Base-by-base conservation (phyloP, 2,329 filamentous ascomycete species). In the Arthroderma sp. region DNA sequence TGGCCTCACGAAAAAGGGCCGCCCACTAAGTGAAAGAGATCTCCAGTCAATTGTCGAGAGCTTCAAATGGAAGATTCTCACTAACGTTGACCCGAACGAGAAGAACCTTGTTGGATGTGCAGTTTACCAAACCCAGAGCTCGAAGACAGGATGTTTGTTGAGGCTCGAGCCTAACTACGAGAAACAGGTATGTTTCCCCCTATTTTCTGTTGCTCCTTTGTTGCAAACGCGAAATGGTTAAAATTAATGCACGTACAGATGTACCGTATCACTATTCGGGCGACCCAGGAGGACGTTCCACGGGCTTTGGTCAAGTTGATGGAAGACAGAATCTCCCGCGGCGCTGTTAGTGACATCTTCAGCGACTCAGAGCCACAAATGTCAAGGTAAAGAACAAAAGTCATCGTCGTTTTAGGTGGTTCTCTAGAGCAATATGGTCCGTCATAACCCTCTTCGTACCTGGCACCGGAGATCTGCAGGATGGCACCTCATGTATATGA, bases 111-210 rank as follows among this genome's bases (percentile, higher is more conserved):
- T 98, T 13, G 93, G 91, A 15, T 71, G 93, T 91, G 66, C 74
- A 87, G 73, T 91, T 88, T 76, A 95, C 84, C 55, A 85, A 80
- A 56, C 72, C 55, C 84, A 87, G 63, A 85, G 83, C 9, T 91
- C 93, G 61, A 97, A 97, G 76, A 94, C 90, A 74, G 93, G 93
- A 33, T 97, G 93, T 75, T 76, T 98, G 68, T 75, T 98, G 77
- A 81, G 93, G 68, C 74, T 98, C 74, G 93, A 98, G 78, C 93
- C 93, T 60, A 98, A 98, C 74, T 91, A 91, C 67, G 80, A 82
- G 62, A 91, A 86, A 62, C 88, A 89, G 83, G 93, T 96, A 79
- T 76, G 85, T 74, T 47, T 13, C 19, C 39, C 11, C 19, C n/a
- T n/a, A n/a, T n/a, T n/a, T 17, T 4, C 19, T 21, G 25, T 33